Conservation (phyloP, 441 rosid genomes). For the Heliophila coronopifolia region DNA sequence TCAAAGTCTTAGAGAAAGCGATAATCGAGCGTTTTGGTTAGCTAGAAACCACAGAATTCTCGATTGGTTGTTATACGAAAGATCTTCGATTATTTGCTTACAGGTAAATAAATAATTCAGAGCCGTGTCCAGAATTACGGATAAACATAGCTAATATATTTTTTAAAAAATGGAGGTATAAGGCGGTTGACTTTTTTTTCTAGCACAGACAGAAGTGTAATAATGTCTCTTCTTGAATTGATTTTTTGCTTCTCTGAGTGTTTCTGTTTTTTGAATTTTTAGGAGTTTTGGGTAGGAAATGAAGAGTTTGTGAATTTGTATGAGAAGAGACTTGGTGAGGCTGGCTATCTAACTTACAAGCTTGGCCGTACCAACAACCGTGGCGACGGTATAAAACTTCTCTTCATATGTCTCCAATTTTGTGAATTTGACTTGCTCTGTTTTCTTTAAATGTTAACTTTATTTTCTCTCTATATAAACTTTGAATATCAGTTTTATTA, state of each 20-base stretch:
- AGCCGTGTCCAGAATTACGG: no score
- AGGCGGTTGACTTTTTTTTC: no score
- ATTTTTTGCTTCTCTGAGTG: background rate
- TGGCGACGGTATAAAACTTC: conserved; percentile 57
- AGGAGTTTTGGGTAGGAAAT: conserved; percentile 91
- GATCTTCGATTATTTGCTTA: conserved; percentile 81
- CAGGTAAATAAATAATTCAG: no score
- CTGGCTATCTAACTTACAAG: conserved; percentile 68
- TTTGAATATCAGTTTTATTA: no score
- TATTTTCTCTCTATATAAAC: no score
- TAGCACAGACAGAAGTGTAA: no score
- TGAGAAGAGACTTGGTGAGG: conserved; percentile 72
- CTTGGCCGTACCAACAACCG: conserved; percentile 87
- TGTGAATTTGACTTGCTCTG: no score
- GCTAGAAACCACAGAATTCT: conserved; percentile 67
- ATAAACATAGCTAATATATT: no score
- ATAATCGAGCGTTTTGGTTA: conserved; percentile 55
- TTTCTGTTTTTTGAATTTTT: background rate
- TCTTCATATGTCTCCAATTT: no score
- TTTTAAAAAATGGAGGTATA: no score
- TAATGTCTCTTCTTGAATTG: no score
- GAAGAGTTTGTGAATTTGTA: conserved; percentile 72
- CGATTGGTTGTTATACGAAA: conserved; percentile 63
- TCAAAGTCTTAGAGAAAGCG: conserved; percentile 70
- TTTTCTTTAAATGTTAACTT: no score